phyloP scores from a whole-genome alignment of 371 early-diverging fungal species.

The Apophysomyces sp. region DNA sequence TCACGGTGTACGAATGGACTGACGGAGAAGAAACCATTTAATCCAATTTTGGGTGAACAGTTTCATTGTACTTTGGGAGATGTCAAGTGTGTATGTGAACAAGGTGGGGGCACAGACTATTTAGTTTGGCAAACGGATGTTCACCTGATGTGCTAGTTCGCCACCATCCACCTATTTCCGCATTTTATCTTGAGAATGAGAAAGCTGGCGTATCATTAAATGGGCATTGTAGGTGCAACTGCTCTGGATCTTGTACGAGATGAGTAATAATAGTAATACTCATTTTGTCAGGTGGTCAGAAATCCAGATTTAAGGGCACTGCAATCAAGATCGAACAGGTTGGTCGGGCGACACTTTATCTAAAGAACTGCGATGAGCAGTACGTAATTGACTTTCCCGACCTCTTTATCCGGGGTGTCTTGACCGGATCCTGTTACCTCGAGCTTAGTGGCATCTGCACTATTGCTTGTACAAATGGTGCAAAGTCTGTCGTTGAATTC shows the following conservation, averaged over 20 bases:
- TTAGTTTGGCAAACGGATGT: neutral
- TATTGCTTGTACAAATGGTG: slow-evolving; percentile 52
- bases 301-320: slow-evolving; percentile 62
- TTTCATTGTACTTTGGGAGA: slow-evolving; percentile 57
- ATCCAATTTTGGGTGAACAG: slow-evolving; percentile 89
- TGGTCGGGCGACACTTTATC: slow-evolving; percentile 46
- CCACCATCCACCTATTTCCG: slow-evolving; percentile 94
- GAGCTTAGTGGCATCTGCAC: slow-evolving; percentile 54
- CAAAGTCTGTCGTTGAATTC: slow-evolving; percentile 56
- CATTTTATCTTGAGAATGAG: slow-evolving; percentile 70
- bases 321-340: slow-evolving; percentile 62
- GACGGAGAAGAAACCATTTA: slow-evolving; percentile 78
- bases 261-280: neutral
- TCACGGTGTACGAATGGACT: slow-evolving; percentile 37
- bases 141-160: slow-evolving; percentile 56
- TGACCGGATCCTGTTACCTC: slow-evolving; percentile 57
- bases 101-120: slow-evolving; percentile 26
- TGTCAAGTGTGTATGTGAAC: slow-evolving; percentile 58
- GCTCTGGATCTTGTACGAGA: neutral
- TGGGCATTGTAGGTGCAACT: slow-evolving; percentile 56
- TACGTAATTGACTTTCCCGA: slow-evolving; percentile 59
- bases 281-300: slow-evolving; percentile 49
- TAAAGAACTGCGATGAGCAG: slow-evolving; percentile 46
- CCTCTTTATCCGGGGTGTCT: slow-evolving; percentile 56
- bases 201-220: slow-evolving; percentile 60